Evolutionary conservation across 345 rosid genomes (phyloP).

Genomic region (Cardamine resedifolia): DNA sequence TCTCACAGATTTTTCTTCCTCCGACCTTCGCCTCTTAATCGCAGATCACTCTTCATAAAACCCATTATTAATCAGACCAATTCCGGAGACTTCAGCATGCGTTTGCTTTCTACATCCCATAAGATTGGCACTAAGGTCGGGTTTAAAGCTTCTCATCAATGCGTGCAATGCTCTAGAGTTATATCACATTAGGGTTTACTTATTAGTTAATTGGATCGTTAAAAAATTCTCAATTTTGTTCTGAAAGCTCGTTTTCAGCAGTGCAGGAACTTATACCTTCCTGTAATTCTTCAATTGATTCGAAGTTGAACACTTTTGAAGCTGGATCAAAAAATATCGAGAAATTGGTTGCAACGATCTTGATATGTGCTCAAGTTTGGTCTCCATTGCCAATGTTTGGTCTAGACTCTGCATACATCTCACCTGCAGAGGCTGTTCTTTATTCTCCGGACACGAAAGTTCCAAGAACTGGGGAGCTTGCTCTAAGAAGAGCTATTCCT

Average conservation of each 20-base stretch:
- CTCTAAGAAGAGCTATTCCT: constrained; percentile 84
- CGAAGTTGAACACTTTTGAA: constrained; percentile 34
- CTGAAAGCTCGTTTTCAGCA: constrained; percentile 44
- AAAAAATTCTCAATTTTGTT: not conserved
- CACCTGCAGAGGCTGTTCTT: constrained; percentile 77
- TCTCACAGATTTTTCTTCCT: constrained; percentile 34
- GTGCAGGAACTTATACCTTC: constrained; percentile 52
- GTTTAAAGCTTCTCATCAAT: not conserved
- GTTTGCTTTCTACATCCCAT: constrained; percentile 39
- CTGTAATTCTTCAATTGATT: constrained; percentile 31
- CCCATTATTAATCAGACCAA: constrained; percentile 31
- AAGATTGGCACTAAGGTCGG: constrained; percentile 38
- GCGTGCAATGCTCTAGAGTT: not conserved
- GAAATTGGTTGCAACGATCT: constrained; percentile 47
- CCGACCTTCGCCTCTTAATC: constrained; percentile 29
- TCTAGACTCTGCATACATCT: constrained; percentile 45
- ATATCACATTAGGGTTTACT: not conserved
- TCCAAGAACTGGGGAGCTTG: constrained; percentile 95
- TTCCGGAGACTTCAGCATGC: constrained; percentile 28
- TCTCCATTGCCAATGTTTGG: constrained; percentile 62
- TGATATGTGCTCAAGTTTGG: constrained; percentile 60
- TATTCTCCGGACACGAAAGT: constrained; percentile 88
- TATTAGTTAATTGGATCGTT: not conserved
- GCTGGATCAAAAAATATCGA: constrained; percentile 42
- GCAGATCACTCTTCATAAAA: constrained; percentile 36